Percentiles rank a stretch among this genome's conserved stretches.
These are phyloP conservation scores for Ustilago esculenta DNA, from an alignment of 1,284 basidiomycete species.

Conservation along the genomic window DNA sequence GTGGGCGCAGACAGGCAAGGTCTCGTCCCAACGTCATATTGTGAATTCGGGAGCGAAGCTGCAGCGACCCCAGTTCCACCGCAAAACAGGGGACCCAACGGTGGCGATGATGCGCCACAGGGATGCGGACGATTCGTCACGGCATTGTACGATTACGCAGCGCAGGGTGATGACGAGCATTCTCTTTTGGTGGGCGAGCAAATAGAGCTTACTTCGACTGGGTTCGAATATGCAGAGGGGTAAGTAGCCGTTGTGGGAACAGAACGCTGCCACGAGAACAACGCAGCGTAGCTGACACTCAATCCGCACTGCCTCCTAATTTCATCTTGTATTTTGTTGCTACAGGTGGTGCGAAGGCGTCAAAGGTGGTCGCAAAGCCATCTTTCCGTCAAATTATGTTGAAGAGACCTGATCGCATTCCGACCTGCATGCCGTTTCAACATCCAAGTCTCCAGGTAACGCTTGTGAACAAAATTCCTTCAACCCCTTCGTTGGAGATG, in stretches of 20 bases:
- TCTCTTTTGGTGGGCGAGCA: constrained; percentile 34
- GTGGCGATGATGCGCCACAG: neutral
- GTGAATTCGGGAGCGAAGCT: constrained; percentile 12
- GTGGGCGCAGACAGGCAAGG: constrained; percentile 20
- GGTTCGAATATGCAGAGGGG: constrained; percentile 48
- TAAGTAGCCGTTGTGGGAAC: constrained; percentile 9
- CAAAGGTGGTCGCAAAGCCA: constrained; percentile 33
- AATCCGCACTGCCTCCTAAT: neutral
- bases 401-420: constrained; percentile 5
- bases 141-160: constrained; percentile 51
- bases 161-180: constrained; percentile 47
- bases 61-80: neutral
- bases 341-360: constrained; percentile 46
- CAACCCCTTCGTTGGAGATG: no score
- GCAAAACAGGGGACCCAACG: constrained; percentile 7
- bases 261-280: no score
- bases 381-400: constrained; percentile 51
- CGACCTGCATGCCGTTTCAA: neutral
- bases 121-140: constrained; percentile 35
- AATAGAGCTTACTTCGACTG: constrained; percentile 32
- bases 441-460: no score
- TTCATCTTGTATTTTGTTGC: neutral
- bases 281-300: no score
- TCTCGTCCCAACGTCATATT: constrained; percentile 52
- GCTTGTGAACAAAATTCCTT: no score